phyloP scores from a whole-genome alignment of 257 asterid species.

The Solanum rostratum region DNA sequence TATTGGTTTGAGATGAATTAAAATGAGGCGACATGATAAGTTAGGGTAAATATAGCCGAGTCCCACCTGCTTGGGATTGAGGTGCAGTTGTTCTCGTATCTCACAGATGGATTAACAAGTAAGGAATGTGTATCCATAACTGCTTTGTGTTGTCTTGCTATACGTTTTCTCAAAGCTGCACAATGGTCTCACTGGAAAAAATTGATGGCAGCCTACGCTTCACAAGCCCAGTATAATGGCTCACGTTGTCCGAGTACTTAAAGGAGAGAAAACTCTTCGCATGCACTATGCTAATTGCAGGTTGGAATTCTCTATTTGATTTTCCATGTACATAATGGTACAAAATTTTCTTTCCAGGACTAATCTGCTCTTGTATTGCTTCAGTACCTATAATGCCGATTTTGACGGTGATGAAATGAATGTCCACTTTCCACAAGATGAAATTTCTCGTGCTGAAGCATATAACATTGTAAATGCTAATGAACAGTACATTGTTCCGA shows the following conservation, averaged over 20 bases:
- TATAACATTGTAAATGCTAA: slow-evolving; percentile 93
- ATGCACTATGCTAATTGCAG: slow-evolving; percentile 99
- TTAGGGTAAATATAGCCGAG: neutral
- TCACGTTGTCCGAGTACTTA: slow-evolving; percentile 86
- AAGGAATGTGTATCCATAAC: neutral
- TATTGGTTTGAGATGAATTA: neutral
- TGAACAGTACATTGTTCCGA: slow-evolving; percentile 95
- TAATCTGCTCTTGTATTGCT: slow-evolving; percentile 14
- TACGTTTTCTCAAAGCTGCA: neutral
- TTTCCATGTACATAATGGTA: neutral
- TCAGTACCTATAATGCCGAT: slow-evolving; percentile 96
- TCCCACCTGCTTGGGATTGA: neutral
- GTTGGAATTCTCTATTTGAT: slow-evolving; percentile 23
- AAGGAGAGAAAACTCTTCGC: slow-evolving; percentile 95
- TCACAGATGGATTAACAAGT: neutral
- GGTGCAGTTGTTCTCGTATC: neutral
- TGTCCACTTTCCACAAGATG: slow-evolving; percentile 99
- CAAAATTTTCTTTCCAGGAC: slow-evolving; percentile 11
- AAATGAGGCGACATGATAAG: neutral
- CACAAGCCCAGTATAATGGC: slow-evolving; percentile 99
- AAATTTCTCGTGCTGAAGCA: slow-evolving; percentile 99
- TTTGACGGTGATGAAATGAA: slow-evolving; percentile 99
- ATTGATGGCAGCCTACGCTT: slow-evolving; percentile 75
- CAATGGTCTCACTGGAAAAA: neutral
- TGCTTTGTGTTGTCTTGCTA: slow-evolving; percentile 1